Evolutionary conservation across 371 early-diverging fungal species (phyloP).

Genomic region (Mycotypha africana): DNA sequence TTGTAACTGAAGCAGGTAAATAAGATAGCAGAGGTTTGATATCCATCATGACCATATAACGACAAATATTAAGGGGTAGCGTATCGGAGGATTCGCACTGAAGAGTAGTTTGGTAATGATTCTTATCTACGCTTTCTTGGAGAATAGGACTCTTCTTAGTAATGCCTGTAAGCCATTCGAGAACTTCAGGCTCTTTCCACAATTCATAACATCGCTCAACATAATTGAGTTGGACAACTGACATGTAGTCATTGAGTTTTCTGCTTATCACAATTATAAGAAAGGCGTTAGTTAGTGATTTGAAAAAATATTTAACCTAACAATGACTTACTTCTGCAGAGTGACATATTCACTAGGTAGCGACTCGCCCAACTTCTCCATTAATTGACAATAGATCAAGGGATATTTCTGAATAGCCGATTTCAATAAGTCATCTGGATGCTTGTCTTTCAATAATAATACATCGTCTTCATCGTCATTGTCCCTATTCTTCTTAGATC

Average conservation of each 20-base stretch:
- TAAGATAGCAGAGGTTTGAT: slow-evolving; percentile 49
- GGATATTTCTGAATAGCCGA: slow-evolving; percentile 56
- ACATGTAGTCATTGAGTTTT: slow-evolving; percentile 21
- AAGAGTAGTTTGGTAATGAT: slow-evolving; percentile 13
- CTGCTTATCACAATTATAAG: too few relatives aligned
- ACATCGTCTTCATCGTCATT: slow-evolving; percentile 34
- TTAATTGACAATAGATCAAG: slow-evolving; percentile 21
- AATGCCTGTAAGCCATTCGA: slow-evolving; percentile 44
- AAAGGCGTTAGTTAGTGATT: too few relatives aligned
- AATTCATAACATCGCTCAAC: slow-evolving; percentile 56
- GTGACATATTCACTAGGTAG: too few relatives aligned
- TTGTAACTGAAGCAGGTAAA: slow-evolving; percentile 50
- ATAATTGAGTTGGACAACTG: slow-evolving; percentile 17
- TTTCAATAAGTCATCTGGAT: slow-evolving; percentile 37
- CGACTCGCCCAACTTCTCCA: slow-evolving; percentile 34
- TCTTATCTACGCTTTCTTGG: slow-evolving; percentile 3
- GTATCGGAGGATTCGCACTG: slow-evolving; percentile 12
- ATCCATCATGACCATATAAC: slow-evolving; percentile 72
- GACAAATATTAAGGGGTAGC: slow-evolving; percentile 58
- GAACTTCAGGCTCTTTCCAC: slow-evolving; percentile 73
- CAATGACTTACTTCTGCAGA: slow-evolving; percentile 9
- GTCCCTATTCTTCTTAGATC: slow-evolving; percentile 14
- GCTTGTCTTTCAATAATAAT: too few relatives aligned
- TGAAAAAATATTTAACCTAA: neutral
- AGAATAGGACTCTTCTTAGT: slow-evolving; percentile 1